These are phyloP conservation scores for Ceriops zippeliana DNA, from an alignment of 345 rosid genomes.

Conservation along the genomic window DNA sequence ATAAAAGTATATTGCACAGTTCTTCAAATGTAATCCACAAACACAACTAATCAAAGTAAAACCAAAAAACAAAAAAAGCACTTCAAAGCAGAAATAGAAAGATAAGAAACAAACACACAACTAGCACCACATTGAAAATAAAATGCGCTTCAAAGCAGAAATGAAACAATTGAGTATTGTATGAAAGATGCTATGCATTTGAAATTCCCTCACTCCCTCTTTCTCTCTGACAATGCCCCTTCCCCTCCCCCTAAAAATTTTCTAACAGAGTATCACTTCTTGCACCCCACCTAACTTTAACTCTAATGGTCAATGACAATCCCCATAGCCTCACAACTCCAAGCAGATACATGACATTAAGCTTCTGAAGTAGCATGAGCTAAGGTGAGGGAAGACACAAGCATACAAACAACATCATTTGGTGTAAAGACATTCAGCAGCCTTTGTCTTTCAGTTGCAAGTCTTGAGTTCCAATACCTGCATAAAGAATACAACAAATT, in stretches of 20 bases:
- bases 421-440: conserved; percentile 57
- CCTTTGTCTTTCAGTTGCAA: conserved; percentile 82
- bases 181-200: too few relatives aligned
- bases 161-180: too few relatives aligned
- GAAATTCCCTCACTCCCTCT: conserved; percentile 45
- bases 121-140: too few relatives aligned
- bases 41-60: too few relatives aligned
- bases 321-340: neutral
- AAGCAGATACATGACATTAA: neutral
- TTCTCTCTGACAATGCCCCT: conserved; percentile 36
- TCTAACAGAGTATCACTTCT: neutral
- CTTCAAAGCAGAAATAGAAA: too few relatives aligned
- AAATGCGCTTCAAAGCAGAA: too few relatives aligned
- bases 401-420: conserved; percentile 73
- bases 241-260: neutral
- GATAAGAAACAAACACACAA: too few relatives aligned
- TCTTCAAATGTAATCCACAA: too few relatives aligned
- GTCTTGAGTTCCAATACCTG: conserved; percentile 96
- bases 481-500: conserved; percentile 17
- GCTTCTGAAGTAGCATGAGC: neutral
- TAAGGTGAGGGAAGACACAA: neutral
- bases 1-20: too few relatives aligned
- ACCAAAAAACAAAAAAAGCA: too few relatives aligned
- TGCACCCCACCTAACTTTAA: neutral
- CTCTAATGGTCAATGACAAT: neutral